Base-by-base conservation (phyloP, 2,329 filamentous ascomycete species). In the Pleoardoris graminearum region DNA sequence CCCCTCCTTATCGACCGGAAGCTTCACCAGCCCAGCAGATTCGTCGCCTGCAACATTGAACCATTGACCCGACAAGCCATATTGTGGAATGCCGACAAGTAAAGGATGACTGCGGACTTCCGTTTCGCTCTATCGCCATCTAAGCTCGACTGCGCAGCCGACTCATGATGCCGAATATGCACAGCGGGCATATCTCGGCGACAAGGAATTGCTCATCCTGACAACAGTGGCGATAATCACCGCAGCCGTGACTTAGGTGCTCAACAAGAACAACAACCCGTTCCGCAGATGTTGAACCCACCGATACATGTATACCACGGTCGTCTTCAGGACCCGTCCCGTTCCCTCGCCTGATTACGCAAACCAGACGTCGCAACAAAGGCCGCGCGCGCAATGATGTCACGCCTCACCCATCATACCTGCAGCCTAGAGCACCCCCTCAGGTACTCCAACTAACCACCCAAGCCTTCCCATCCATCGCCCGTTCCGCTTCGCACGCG, bases 1-100 rank as follows among this genome's bases (percentile, higher is more conserved):
- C 59, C 53, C 39, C n/a, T 36, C 44, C 48, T 62, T 62, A 60
- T 62, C 60, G 55, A 60, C 54, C 58, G 57, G 50, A 55, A 54
- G 50, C 49, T 46, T 48, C 48, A 53, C 47, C 52, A 53, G 30
- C 60, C 55, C n/a, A n/a, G n/a, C n/a, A 54, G 54, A 51, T 59
- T 49, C 59, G 49, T 48, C 57, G 47, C 55, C 55, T 41, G 35
- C 46, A 48, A 41, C 14, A 22, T 17, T n/a, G 30, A 38, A 17
- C 35, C n/a, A n/a, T 35, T 32, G 25, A 33, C 19, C 17, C 19
- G 41, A 10, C 30, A 32, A 36, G 33, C 33, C 30, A 16, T 33
- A 16, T 7, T 35, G 14, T 23, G 12, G 35, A 19, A 17, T n/a
- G 17, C 10, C 23, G 33, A 17, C 33, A 7, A 35, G 23, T 30